phyloP scores from a whole-genome alignment of 2,329 filamentous ascomycete species.

The Fusarium circinatum region DNA sequence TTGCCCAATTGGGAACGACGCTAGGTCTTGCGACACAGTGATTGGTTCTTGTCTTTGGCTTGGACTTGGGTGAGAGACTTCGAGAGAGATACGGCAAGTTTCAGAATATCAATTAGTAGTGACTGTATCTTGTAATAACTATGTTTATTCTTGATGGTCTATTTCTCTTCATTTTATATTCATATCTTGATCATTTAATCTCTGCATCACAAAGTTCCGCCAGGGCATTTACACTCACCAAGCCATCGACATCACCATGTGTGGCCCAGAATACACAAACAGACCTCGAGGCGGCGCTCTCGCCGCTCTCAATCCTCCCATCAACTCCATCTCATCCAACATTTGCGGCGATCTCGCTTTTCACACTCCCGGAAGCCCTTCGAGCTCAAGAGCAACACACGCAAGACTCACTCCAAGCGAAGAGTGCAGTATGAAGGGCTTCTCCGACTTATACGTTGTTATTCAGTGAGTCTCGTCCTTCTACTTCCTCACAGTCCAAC shows the following conservation, averaged over 20 bases:
- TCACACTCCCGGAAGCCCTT: slow-evolving; percentile 53
- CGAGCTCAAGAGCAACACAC: slow-evolving; percentile 54
- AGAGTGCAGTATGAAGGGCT: slow-evolving; percentile 13
- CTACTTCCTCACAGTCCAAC: fast-evolving
- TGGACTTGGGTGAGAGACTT: slow-evolving; percentile 24
- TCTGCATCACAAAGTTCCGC: background rate
- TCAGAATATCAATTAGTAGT: background rate
- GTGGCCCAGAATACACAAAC: slow-evolving; percentile 55
- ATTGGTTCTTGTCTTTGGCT: slow-evolving; percentile 40
- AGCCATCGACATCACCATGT: slow-evolving; percentile 52
- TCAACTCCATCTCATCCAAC: slow-evolving; percentile 8
- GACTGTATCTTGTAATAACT: background rate
- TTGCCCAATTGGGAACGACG: slow-evolving; percentile 44
- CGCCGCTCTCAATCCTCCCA: slow-evolving; percentile 53
- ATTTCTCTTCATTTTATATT: background rate
- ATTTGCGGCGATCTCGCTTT: slow-evolving; percentile 55
- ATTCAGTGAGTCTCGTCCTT: slow-evolving; percentile 54
- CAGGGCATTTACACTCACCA: background rate
- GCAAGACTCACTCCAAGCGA: slow-evolving; percentile 52
- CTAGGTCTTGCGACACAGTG: slow-evolving; percentile 30
- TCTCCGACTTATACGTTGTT: slow-evolving; percentile 50
- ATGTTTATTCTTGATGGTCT: background rate
- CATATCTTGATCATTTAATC: background rate
- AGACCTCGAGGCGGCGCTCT: slow-evolving; percentile 58
- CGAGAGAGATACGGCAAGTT: slow-evolving; percentile 23